phyloP scores from a whole-genome alignment of 176 grass and related monocot genomes.

The Puya raimondii region DNA sequence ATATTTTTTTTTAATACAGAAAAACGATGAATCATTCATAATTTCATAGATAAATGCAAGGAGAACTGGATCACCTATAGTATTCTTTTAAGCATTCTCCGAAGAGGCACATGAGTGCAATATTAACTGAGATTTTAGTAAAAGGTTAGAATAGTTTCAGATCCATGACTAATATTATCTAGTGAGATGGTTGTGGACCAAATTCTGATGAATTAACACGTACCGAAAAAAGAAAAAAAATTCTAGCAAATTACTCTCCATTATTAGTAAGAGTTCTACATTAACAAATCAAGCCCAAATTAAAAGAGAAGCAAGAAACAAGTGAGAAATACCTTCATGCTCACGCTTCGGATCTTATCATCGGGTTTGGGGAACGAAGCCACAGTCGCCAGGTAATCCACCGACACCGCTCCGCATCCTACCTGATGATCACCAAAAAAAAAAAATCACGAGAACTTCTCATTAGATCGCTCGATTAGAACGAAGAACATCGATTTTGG shows the following conservation, averaged over 20 bases:
- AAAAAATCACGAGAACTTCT: not conserved
- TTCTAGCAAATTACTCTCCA: not conserved
- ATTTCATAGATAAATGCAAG: too few species aligned
- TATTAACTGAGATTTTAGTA: too few species aligned
- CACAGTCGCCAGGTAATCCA: slow-evolving; percentile 84
- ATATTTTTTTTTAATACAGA: too few species aligned
- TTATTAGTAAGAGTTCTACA: not conserved
- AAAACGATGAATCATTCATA: too few species aligned
- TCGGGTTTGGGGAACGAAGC: slow-evolving; percentile 78
- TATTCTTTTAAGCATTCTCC: too few species aligned
- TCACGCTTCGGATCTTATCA: slow-evolving; percentile 88
- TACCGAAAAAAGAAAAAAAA: too few species aligned
- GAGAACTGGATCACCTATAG: too few species aligned
- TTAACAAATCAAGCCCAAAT: not conserved
- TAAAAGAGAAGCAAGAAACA: not conserved
- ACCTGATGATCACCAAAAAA: slow-evolving; percentile 15
- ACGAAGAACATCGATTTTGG: not conserved
- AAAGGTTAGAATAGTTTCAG: too few species aligned
- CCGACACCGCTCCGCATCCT: slow-evolving; percentile 59
- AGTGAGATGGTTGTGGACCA: too few species aligned
- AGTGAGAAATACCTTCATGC: slow-evolving; percentile 37
- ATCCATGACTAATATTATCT: too few species aligned
- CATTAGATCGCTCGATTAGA: slow-evolving; percentile 3
- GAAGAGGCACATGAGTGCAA: too few species aligned
- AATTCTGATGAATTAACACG: too few species aligned